Base-by-base conservation (phyloP, 116 monocot genomes). In the Papilionanthe hybrid region DNA sequence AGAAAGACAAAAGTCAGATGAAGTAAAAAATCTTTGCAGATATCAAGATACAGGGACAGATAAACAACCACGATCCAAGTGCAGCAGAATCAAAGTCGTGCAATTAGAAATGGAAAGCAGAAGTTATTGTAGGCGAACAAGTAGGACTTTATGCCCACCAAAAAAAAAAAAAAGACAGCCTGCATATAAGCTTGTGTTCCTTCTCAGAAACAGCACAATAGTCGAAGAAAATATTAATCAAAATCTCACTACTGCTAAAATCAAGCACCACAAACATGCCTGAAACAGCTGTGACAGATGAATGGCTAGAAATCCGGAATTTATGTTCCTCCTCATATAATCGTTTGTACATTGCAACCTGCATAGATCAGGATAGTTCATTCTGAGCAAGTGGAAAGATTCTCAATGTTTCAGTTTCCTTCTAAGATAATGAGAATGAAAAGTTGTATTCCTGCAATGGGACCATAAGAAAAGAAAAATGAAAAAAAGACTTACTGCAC, bases 271-370 rank as follows among this genome's bases (percentile, higher is more conserved):
- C 42, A 71, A 25, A 73, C 76, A 47, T 82, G 92, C 94, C 95
- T 37, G 82, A 78, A 77, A 81, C 37, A 76, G 49, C 20, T 72
- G 80, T 78, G n/a, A 67, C 23, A 48, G 50, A 78, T 25, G 20
- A 22, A 65, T 77, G 44, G 80, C 72, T 77, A 82, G 77, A 85
- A 43, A 77, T 32, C 67, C 69, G 91, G 71, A 77, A 41, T 85
- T 85, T 95, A 49, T 79, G 81, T 49, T 89, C 90, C 78, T 99
- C 99, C 30, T 99, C 99, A 80, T 95, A 99, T 30, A 99, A 75
- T 76, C 86, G 92, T 80, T 90, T 91, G 77, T 99, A 99, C 99
- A 99, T 99, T n/a, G 99, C 91, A 82, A 99, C 92, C 92, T 92
- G 58, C 42, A 75, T n/a, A 71, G 5, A 72, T 45, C 37, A 56